Conservation (phyloP, 345 rosid species). For the Physaria fendleri region DNA sequence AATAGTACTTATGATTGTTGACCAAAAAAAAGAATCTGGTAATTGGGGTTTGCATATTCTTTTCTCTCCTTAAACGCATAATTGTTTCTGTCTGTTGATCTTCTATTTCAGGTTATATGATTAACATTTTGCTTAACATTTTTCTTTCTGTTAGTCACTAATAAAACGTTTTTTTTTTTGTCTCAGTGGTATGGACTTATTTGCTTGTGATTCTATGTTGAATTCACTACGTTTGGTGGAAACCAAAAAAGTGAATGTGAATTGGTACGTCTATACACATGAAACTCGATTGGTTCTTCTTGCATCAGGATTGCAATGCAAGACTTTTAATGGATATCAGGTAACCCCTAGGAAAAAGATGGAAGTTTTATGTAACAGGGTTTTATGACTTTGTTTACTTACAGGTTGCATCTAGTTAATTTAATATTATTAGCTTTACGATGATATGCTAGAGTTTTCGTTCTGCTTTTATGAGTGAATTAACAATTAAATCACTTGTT, state of each 20-base stretch:
- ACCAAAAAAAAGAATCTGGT: background rate
- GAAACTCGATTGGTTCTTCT: slow-evolving; percentile 95
- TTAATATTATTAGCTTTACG: background rate
- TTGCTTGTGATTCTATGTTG: slow-evolving; percentile 51
- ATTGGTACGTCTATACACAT: slow-evolving; percentile 90
- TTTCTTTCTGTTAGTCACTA: background rate
- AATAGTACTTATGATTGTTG: slow-evolving; percentile 6
- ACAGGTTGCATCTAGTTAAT: background rate
- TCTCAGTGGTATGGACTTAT: slow-evolving; percentile 87
- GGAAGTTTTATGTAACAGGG: background rate
- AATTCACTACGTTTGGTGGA: slow-evolving; percentile 75
- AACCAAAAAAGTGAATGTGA: slow-evolving; percentile 58
- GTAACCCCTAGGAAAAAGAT: slow-evolving; percentile 26
- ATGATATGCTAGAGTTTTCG: slow-evolving; percentile 2
- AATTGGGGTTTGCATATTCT: background rate
- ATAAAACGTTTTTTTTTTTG: slow-evolving; percentile 12
- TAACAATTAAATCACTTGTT: background rate
- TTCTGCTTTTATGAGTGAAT: slow-evolving; percentile 8
- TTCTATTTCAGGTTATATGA: background rate
- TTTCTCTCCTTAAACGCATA: background rate
- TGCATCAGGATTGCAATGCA: slow-evolving; percentile 98
- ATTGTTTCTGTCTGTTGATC: slow-evolving; percentile 13
- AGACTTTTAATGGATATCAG: slow-evolving; percentile 84
- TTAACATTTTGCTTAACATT: background rate
- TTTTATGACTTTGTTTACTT: background rate